phyloP scores from a whole-genome alignment of 768 basidiomycete species.

The Pleurotus platypus region DNA sequence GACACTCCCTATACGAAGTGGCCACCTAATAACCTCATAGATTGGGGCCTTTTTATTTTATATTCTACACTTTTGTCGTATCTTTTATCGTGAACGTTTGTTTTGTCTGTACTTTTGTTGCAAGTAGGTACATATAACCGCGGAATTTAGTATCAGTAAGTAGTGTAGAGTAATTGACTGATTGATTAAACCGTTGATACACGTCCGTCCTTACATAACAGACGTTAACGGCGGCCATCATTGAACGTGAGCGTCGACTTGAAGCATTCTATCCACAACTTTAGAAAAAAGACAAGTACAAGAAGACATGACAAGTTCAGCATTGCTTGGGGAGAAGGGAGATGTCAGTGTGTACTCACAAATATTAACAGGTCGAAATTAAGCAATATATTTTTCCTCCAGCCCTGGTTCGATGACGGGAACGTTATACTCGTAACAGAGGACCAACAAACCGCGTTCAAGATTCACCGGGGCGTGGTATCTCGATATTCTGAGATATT shows the following conservation, averaged over 20 bases:
- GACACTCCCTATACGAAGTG: conserved; percentile 31
- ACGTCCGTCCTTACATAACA: not conserved
- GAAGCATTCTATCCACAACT: not conserved
- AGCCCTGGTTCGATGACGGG: conserved; percentile 62
- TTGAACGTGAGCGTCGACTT: not conserved
- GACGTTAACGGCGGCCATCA: not conserved
- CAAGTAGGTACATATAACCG: not conserved
- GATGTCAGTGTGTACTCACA: conserved; percentile 3
- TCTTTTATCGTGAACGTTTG: too few species aligned
- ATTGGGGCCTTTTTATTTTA: not conserved
- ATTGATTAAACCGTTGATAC: not conserved
- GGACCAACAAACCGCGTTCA: conserved; percentile 42
- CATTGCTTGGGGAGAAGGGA: not conserved
- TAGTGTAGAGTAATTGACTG: not conserved
- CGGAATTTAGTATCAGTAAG: too few species aligned
- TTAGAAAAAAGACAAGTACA: not conserved
- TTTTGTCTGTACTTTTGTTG: not conserved
- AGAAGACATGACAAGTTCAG: not conserved
- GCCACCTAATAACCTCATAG: conserved; percentile 3
- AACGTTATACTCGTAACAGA: conserved; percentile 50
- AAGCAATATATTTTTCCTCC: not conserved
- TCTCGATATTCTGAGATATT: conserved; percentile 57
- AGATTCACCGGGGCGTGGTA: conserved; percentile 47
- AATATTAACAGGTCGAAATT: not conserved
- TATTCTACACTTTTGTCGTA: not conserved